Evolutionary conservation across 2,329 filamentous ascomycete species (phyloP), one percentile per base, ranked within the genome.

Genomic region (Talaromyces sp.): DNA sequence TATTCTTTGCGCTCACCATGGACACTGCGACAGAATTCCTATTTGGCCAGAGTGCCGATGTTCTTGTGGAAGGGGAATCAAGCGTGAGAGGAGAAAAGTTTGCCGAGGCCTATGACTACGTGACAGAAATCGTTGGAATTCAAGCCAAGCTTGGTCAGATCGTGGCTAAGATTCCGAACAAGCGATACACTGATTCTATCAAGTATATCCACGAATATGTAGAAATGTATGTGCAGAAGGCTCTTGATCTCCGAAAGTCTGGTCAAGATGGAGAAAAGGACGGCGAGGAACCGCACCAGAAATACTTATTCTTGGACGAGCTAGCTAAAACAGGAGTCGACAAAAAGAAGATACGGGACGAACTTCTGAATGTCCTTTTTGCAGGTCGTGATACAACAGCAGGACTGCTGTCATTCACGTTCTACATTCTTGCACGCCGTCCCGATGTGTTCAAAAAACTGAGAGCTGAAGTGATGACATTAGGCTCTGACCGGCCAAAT

Each of bases 1-100:
- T 89, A 8, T 88, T 90, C 71, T 89, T 89, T 71, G 82, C 84
- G 61, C 81, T 90, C 19, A 63, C 61, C n/a, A 58, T 67, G 27
- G 59, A 61, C 22, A 61, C 34, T 1, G 27, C 43, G 17, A 61
- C 59, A 13, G 17, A 63, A n/a, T 25, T 63, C 17, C 45, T 56
- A 19, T 40, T 56, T 3, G 38, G 61, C 7, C 27, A 22, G 29
- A 56, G 47, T 17, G 53, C 49, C 10, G 19, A 54, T 31, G 40
- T 63, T 11, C 31, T 63, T 15, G 47, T 45, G 36, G 43, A 47
- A 22, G 43, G 43, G 4, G 43, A 47, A 47, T 11, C 43, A 47
- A 47, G 51, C 25, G 27, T 25, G 6, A 51, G 34, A 10, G 61
- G 47, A 40, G 45, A 63, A 19, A 34, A 38, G 19, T 63, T 63